A percentile compares a stretch with the other conserved stretches of the same genome.
Evolutionary conservation across 1,284 basidiomycete species (phyloP).

Genomic region (Leccinum fuscescens): DNA sequence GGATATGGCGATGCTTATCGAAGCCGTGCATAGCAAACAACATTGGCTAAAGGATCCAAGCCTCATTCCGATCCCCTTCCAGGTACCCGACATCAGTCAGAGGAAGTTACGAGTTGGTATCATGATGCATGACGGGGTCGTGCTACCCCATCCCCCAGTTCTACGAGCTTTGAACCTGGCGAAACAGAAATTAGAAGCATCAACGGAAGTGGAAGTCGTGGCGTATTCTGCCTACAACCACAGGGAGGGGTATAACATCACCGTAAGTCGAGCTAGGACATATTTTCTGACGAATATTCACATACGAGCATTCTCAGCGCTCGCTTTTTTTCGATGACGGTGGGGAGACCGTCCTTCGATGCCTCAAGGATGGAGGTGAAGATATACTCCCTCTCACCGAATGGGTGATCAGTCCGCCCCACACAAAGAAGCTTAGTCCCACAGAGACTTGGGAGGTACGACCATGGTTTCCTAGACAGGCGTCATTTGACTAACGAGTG

Average conservation of each 20-base stretch:
- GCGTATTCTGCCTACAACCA: constrained; percentile 41
- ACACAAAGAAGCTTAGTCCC: constrained; percentile 25
- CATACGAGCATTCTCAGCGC: constrained; percentile 5
- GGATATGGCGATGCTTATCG: constrained; percentile 43
- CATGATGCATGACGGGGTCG: constrained; percentile 46
- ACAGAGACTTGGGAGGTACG: constrained; percentile 34
- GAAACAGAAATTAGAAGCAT: constrained; percentile 37
- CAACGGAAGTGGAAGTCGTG: constrained; percentile 41
- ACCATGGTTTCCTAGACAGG: not conserved
- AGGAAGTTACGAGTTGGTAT: constrained; percentile 43
- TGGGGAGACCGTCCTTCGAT: constrained; percentile 20
- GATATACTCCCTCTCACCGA: constrained; percentile 32
- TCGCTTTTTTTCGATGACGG: constrained; percentile 29
- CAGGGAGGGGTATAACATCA: constrained; percentile 33
- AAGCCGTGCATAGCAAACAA: constrained; percentile 37
- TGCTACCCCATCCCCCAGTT: constrained; percentile 46
- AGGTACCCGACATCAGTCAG: constrained; percentile 19
- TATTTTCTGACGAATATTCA: not conserved
- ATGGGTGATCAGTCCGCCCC: constrained; percentile 28
- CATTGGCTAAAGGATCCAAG: constrained; percentile 44
- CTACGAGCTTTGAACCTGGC: constrained; percentile 39
- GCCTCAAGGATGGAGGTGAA: constrained; percentile 30
- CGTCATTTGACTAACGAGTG: not conserved
- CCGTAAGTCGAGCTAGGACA: constrained; percentile 22
- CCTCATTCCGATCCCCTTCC: constrained; percentile 41